These are phyloP conservation scores for Colletotrichum navitas DNA, from an alignment of 2,329 filamentous ascomycete species.

Conservation along the genomic window DNA sequence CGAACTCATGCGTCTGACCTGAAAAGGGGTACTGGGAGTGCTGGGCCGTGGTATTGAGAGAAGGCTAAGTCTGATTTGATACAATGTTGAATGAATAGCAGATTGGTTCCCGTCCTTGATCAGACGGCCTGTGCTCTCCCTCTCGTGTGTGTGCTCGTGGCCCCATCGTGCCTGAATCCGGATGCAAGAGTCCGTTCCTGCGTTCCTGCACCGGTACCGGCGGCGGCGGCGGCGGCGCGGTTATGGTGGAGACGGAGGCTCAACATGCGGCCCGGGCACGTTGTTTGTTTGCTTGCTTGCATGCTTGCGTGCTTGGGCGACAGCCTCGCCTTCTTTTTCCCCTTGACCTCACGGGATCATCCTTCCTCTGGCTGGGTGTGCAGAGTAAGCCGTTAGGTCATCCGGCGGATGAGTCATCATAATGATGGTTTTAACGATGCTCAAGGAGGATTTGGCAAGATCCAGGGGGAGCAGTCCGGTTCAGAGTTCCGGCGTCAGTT, in stretches of 20 bases:
- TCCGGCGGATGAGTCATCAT: conserved; percentile 14
- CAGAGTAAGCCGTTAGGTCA: conserved; percentile 5
- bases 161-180: conserved; percentile 21
- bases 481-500: conserved; percentile 9
- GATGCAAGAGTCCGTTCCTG: conserved; percentile 37
- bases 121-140: conserved; percentile 21
- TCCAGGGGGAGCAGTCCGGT: conserved; percentile 27
- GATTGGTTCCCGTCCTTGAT: conserved; percentile 13
- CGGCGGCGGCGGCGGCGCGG: conserved; percentile 15
- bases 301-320: conserved; percentile 27
- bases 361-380: conserved; percentile 17
- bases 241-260: conserved; percentile 21
- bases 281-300: conserved; percentile 39
- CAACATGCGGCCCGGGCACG: conserved; percentile 38
- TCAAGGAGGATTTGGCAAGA: conserved; percentile 17
- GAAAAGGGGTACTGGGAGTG: conserved; percentile 14
- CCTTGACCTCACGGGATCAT: conserved; percentile 25
- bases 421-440: conserved; percentile 21
- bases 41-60: conserved; percentile 15
- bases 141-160: background rate
- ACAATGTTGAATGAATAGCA: conserved; percentile 32
- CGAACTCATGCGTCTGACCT: conserved; percentile 26
- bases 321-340: conserved; percentile 25
- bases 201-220: conserved; percentile 27
- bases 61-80: conserved; percentile 34